phyloP scores from a whole-genome alignment of 1,139 yeast genomes.

The Zygosaccharomyces pseudobailii region DNA sequence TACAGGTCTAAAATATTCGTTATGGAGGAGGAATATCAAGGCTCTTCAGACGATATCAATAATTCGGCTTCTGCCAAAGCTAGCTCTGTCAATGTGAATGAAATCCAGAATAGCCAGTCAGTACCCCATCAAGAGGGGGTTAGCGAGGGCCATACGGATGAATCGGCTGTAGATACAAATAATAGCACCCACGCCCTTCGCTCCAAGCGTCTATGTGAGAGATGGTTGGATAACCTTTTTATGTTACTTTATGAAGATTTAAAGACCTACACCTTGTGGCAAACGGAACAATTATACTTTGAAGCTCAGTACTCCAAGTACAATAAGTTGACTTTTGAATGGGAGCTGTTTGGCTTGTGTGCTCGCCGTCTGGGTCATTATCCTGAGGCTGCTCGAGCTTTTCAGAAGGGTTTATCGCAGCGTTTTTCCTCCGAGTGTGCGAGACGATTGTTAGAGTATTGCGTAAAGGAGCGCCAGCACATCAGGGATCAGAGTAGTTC shows the following conservation, averaged over 20 bases:
- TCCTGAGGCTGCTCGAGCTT: conserved; percentile 83
- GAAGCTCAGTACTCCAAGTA: conserved; percentile 76
- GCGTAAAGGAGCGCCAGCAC: conserved; percentile 39
- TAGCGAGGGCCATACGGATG: conserved; percentile 36
- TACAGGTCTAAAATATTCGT: conserved; percentile 87
- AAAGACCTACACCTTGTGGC: conserved; percentile 90
- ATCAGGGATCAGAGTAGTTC: conserved; percentile 24
- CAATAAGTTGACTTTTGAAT: conserved; percentile 78
- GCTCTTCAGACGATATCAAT: conserved; percentile 34
- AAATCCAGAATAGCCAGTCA: background rate
- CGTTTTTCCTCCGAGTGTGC: conserved; percentile 82
- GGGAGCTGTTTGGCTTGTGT: conserved; percentile 88
- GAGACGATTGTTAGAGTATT: conserved; percentile 66
- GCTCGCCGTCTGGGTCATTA: conserved; percentile 80
- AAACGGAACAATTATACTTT: conserved; percentile 81
- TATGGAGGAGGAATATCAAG: conserved; percentile 84
- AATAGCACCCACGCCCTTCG: conserved; percentile 16
- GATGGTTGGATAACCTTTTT: conserved; percentile 93
- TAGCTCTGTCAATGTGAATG: conserved; percentile 25
- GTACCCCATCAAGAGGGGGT: conserved; percentile 9
- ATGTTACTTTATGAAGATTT: conserved; percentile 90
- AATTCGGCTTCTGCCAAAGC: conserved; percentile 44
- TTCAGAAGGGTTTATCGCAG: conserved; percentile 62
- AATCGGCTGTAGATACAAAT: conserved; percentile 28
- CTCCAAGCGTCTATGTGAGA: conserved; percentile 81